A percentile compares a stretch with the other conserved stretches of the same genome.
Conservation (phyloP, 2,329 filamentous ascomycete genomes). For the Cordyceps tenuipes region DNA sequence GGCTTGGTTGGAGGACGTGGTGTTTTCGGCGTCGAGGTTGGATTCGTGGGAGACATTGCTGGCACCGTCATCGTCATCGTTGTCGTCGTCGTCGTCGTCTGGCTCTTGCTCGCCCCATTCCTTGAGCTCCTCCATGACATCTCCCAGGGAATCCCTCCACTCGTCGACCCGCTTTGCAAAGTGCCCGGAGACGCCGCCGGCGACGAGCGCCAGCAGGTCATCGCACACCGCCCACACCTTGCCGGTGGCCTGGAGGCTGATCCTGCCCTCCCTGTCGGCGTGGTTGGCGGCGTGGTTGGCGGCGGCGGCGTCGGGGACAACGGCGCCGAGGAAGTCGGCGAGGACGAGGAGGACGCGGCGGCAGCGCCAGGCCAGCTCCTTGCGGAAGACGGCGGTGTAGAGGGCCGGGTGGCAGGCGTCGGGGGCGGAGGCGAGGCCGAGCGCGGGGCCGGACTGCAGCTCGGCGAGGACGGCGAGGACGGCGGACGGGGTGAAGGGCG, state of each 20-base stretch:
- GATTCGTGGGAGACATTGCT: conserved; percentile 32
- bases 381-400: conserved; percentile 56
- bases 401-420: conserved; percentile 52
- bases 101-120: conserved; percentile 74
- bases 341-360: conserved; percentile 56
- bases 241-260: conserved; percentile 59
- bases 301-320: conserved; percentile 49
- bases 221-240: conserved; percentile 82
- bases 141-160: conserved; percentile 66
- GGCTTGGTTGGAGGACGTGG: conserved; percentile 38
- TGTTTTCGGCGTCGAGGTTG: conserved; percentile 30
- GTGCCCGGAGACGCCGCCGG: conserved; percentile 60
- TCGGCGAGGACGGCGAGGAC: conserved; percentile 62
- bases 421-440: conserved; percentile 63
- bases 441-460: conserved; percentile 64
- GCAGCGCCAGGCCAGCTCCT: conserved; percentile 54
- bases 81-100: conserved; percentile 49
- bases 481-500: conserved; percentile 76
- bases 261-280: conserved; percentile 27
- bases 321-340: conserved; percentile 47
- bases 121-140: conserved; percentile 77
- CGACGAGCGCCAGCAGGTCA: conserved; percentile 54
- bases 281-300: conserved; percentile 23
- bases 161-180: conserved; percentile 65
- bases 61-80: conserved; percentile 40